phyloP scores from a whole-genome alignment of 2,329 filamentous ascomycete species.

The Bipolaris oryzae region DNA sequence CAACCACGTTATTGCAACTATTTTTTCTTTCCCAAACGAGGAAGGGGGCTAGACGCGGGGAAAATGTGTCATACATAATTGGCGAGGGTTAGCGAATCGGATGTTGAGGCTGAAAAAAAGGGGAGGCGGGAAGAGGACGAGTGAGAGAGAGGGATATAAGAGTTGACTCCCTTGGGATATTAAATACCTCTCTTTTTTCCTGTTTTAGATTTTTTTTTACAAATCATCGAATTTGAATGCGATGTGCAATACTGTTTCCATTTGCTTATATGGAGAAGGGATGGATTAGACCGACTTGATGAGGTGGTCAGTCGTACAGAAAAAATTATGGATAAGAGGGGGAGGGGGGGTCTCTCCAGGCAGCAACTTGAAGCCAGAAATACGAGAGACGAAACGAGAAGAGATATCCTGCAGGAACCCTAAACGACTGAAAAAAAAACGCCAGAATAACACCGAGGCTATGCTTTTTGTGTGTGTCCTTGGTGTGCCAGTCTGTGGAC shows the following conservation, averaged over 20 bases:
- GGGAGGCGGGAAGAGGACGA: background rate
- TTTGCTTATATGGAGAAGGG: background rate
- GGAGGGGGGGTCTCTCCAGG: background rate
- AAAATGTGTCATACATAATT: no score
- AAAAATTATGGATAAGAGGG: background rate
- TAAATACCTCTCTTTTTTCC: background rate
- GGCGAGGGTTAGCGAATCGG: background rate
- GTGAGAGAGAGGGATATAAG: background rate
- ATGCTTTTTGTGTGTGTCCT: slow-evolving; percentile 12
- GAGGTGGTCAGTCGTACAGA: background rate
- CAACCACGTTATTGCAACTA: no score
- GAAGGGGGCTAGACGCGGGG: no score
- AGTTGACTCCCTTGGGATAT: no score
- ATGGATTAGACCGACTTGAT: background rate
- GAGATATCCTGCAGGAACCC: background rate
- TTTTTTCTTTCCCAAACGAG: no score
- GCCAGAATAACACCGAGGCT: slow-evolving; percentile 6
- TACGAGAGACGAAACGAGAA: background rate
- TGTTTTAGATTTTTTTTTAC: background rate
- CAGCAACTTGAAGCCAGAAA: background rate
- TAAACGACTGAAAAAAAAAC: background rate
- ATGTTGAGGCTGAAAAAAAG: background rate
- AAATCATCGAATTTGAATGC: no score
- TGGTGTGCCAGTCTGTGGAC: slow-evolving; percentile 13
- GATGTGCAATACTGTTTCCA: no score